Evolutionary conservation across 805 yeast species (phyloP), one percentile per base, ranked within the genome.

Genomic region (Kockiozyma suomiensis): DNA sequence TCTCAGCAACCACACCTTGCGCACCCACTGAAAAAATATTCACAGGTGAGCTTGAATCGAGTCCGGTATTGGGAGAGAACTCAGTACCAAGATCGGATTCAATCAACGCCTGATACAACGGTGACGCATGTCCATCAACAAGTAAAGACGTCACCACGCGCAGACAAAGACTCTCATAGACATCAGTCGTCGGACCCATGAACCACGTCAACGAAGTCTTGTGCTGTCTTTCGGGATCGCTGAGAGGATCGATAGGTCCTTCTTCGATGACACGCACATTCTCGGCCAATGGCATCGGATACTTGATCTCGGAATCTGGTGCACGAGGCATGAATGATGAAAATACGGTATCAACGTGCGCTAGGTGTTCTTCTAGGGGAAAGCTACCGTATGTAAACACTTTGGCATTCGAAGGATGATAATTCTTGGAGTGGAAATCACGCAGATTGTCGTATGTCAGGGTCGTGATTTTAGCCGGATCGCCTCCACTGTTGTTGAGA

Each of bases 401-500:
- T 68, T 79, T 83, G 1, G 96, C 83, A 72, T 93, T 94, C 1
- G 96, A 86, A 1, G 99, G 97, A 71, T 92, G 97, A 72, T 94
- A 94, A 68, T 87, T 82, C 1, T 74, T 70, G 4, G 78, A 72
- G 69, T 94, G 98, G 77, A 90, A 94, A 23, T 85, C 85, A 3
- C 87, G 76, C 58, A 94, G 78, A 61, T 90, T 96, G 65, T 85
- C 85, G 71, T 93, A 88, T 6, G 80, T 76, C 61, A 93, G 76
- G 62, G 84, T 80, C 0, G 97, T 88, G 58, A 94, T 94, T 54
- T 80, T 77, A 21, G 81, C 73, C 0, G 99, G 99, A 70, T 93
- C 97, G 58, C 99, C 99, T 33, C 97, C 99, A 1, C 97, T 87
- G 74, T 90, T 90, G 70, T 90, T 82, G 68, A 94, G 77, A 7